Conservation (phyloP, 345 rosid genomes). For the Schrenkiella parvula region DNA sequence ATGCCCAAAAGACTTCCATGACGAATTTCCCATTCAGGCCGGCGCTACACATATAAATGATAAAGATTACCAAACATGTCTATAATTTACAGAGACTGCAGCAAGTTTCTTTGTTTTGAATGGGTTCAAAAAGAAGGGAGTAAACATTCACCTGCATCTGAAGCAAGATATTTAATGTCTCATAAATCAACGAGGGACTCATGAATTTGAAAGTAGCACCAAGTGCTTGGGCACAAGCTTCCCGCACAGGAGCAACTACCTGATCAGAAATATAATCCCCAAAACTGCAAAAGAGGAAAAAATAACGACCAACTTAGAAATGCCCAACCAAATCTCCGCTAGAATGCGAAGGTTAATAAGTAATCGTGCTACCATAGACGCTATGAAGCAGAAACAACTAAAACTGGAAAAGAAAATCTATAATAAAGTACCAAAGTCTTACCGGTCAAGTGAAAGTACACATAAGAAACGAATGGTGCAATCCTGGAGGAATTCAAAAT, state of each 20-base stretch:
- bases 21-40: constrained; percentile 99
- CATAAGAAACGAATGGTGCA: constrained; percentile 94
- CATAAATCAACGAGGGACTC: constrained; percentile 75
- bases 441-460: constrained; percentile 93
- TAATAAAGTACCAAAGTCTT: constrained; percentile 26
- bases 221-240: constrained; percentile 97
- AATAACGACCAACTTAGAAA: constrained; percentile 16
- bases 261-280: constrained; percentile 99
- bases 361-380: not conserved
- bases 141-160: constrained; percentile 87
- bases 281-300: constrained; percentile 54
- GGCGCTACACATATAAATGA: constrained; percentile 63
- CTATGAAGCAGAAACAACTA: constrained; percentile 6
- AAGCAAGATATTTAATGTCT: constrained; percentile 78
- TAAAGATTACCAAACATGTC: constrained; percentile 37
- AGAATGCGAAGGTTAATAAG: not conserved
- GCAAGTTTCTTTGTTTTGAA: constrained; percentile 7
- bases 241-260: constrained; percentile 99
- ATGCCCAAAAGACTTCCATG: constrained; percentile 99
- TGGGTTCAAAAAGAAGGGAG: constrained; percentile 10
- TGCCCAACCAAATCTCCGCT: constrained; percentile 4
- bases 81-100: constrained; percentile 2
- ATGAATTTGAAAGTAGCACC: constrained; percentile 96
- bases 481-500: constrained; percentile 94
- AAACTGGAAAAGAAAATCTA: not conserved